These are phyloP conservation scores for Pyrus bretschneideri DNA, from an alignment of 306 rosid species.

Conservation along the genomic window DNA sequence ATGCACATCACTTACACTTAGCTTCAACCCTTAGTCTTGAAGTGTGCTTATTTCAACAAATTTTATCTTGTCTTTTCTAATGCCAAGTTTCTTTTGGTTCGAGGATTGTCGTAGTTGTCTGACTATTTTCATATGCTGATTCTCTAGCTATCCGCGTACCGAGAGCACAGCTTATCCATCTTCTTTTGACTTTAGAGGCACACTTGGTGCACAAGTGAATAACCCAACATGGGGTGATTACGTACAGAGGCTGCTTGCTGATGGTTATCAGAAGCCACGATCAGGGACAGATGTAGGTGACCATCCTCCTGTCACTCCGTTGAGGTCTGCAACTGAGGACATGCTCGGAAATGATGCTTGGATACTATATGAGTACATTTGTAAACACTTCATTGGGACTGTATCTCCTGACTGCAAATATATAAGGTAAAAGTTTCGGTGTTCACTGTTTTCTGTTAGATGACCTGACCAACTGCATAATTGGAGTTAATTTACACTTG, in stretches of 20 bases:
- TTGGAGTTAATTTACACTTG: background rate
- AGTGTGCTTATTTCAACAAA: background rate
- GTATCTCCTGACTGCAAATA: constrained; percentile 93
- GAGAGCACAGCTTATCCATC: constrained; percentile 94
- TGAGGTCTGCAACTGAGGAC: constrained; percentile 75
- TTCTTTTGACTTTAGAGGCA: constrained; percentile 79
- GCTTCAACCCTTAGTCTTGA: background rate
- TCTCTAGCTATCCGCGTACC: constrained; percentile 86
- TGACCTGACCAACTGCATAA: background rate
- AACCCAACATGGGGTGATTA: constrained; percentile 70
- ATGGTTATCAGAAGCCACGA: constrained; percentile 71
- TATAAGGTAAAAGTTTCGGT: constrained; percentile 41
- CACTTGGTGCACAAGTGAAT: constrained; percentile 58
- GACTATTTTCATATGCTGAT: constrained; percentile 19
- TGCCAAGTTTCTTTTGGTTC: constrained; percentile 2
- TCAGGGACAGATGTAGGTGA: constrained; percentile 85
- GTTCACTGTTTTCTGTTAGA: constrained; percentile 3
- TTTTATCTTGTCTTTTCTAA: background rate
- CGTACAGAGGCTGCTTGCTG: constrained; percentile 52
- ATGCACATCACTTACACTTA: background rate
- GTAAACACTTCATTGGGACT: constrained; percentile 85
- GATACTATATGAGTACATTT: constrained; percentile 83
- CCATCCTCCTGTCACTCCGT: constrained; percentile 97
- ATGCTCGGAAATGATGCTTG: constrained; percentile 81
- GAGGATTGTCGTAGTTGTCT: background rate